Base-by-base conservation (phyloP, 306 rosid genomes). In the Rosa persica region DNA sequence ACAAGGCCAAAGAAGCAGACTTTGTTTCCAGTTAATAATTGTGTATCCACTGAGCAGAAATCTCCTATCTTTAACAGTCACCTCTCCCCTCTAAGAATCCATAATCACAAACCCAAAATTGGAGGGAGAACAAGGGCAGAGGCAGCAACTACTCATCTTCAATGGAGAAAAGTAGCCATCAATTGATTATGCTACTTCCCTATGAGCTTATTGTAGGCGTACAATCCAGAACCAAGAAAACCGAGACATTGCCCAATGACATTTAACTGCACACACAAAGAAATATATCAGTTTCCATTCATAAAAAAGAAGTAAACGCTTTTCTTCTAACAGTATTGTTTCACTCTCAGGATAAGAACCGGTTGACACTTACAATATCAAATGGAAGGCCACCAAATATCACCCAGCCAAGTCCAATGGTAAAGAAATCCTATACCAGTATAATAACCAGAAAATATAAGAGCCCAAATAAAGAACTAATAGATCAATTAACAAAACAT, bases 331-430 rank as follows among this genome's bases (percentile, higher is more conserved):
- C 55, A 17, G 11, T 39, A 39, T 25, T 60, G 30, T 38, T 79
- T 61, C 1, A 72, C 51, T 39, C 23, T 49, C 34, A 12, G 47
- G 46, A 43, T 16, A 12, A 62, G 23, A 40, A 30, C 67, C 4
- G 34, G 61, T 42, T 67, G 30, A 13, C 67, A 83, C 92, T 88
- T 84, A 86, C 92, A 27, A 84, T 30, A 64, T 88, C 92, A 78
- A 87, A 92, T 38, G 95, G 97, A 72, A 94, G 97, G 81, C 98
- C 95, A 44, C 97, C 98, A 79, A 94, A 94, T 55, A 94, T 60
- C 57, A 88, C 76, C 98, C 98, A 94, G 74, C 98, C 98, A 81
- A 94, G 86, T 40, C 97, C 93, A 74, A 92, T 88, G 34, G 98
- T 94, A 82, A 94, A 92, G 39, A 92, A 76, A 92, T 94, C 97